Base-by-base conservation (phyloP, 1,139 yeast genomes). In the Kluyveromyces sp. region DNA sequence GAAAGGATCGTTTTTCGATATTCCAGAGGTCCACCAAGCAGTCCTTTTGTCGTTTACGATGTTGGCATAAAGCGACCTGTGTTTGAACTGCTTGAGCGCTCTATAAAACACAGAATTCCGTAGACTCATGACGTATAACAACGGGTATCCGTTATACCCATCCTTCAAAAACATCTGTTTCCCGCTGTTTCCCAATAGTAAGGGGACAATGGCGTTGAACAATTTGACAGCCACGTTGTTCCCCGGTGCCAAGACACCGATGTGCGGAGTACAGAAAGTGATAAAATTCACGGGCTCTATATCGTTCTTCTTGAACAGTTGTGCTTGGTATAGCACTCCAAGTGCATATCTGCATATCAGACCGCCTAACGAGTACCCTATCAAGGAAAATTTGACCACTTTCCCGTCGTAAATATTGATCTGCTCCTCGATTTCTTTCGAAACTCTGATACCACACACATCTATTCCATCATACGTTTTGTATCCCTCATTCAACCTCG, bases 281-380 rank as follows among this genome's bases (percentile, higher is more conserved):
- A 83, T 74, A 58, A 82, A 83, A 52, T 78, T 77, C n/a, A 77
- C 57, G 3, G 83, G 79, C 33, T 64, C 67, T 11, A 71, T 58
- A 9, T 56, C 51, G 18, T 46, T 42, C 31, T 46, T 51, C 26
- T 51, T 47, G 56, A 86, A 84, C 48, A 71, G 69, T 2, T 75
- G 75, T 41, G 73, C 71, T 44, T 71, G 69, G 51, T 75, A 68
- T 40, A 87, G 66, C 16, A 83, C 64, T 0, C 96, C 96, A 38
- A 84, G 65, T 4, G 92, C 86, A 60, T 82, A 86, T 29, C 95
- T 68, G 1, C 85, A 71, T 42, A 85, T 80, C 43, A 87, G 66
- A 0, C 95, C 95, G 8, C 95, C 96, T 41, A 87, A 65, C 0
- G 95, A 84, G 61, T 85, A 87, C 2, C 95, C 95, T 13, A 82